A percentile compares a stretch with the other conserved stretches of the same genome.
Conservation (phyloP, 208 protist genomes). For the Naegleria lovaniensis region DNA sequence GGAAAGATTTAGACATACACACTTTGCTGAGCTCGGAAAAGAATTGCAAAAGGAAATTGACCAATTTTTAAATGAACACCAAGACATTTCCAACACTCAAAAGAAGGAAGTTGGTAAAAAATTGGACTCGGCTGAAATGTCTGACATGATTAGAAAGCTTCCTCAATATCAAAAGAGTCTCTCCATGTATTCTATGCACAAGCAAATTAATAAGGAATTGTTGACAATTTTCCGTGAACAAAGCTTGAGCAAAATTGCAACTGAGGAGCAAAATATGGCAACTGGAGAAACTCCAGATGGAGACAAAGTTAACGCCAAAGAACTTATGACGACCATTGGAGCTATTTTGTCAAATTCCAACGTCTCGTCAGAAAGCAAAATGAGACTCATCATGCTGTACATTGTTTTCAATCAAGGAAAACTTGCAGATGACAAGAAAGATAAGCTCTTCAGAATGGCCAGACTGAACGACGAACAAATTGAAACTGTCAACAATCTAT, state of each 20-base stretch:
- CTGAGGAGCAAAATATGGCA: conserved; percentile 28
- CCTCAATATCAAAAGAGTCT: conserved; percentile 8
- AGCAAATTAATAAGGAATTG: not conserved
- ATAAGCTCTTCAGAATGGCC: not conserved
- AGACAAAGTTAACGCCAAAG: not conserved
- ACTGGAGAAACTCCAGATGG: not conserved
- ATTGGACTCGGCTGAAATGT: not conserved
- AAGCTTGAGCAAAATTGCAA: not conserved
- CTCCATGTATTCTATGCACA: not conserved
- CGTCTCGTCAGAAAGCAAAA: not conserved
- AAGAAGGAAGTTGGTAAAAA: not conserved
- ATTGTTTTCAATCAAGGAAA: conserved; percentile 16
- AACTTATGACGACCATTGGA: not conserved
- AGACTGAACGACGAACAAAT: not conserved
- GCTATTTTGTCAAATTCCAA: not conserved
- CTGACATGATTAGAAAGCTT: conserved; percentile 11
- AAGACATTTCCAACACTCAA: not conserved
- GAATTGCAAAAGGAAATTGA: not conserved
- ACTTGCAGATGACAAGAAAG: not conserved
- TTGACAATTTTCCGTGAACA: not conserved
- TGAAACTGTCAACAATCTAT: not conserved
- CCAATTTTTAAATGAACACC: not conserved
- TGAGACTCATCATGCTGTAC: conserved; percentile 18
- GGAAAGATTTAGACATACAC: not conserved
- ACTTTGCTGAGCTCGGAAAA: conserved; percentile 4